Evolutionary conservation across 306 rosid genomes (phyloP), one percentile per base, ranked within the genome.

Genomic region (Begonia loranthoides): DNA sequence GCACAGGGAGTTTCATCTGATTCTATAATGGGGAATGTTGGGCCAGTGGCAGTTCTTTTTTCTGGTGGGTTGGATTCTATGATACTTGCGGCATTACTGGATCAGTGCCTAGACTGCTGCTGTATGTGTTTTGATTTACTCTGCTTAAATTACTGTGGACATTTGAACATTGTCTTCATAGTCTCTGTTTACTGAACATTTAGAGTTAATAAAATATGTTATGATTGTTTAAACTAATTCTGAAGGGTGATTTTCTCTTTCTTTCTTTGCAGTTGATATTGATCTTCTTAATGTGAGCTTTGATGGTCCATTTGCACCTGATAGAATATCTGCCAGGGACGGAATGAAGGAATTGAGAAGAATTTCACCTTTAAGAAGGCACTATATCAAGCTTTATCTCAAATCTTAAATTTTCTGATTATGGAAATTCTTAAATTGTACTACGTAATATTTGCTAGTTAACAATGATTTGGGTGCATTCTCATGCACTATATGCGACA

Each of bases 41-140:
- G 68, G 56, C 94, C 94, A 6, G 83, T 90, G 60, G 95, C 97
- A 46, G 57, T 90, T 64, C 92, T 90, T 62, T 90, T 90, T 69
- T 85, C 97, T 50, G 94, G 97, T 60, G 97, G 97, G 52, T 75
- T 90, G 71, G 97, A 90, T 73, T 90, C 97, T 41, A 82, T 85
- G 97, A 82, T 85, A 61, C 93, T 90, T 76, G 90, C 97, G 17
- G 92, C 95, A 62, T 66, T 90, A 66, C 63, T 82, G 73, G 79
- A 90, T 69, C 76, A 78, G 64, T 85, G 95, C 72, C 65, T 90
- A 10, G 83, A 82, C 65, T 63, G 70, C 15, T 62, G 64, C 58
- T 90, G 95, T 90, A 75, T 82, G 95, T 79, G 51, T 69, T 66
- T 28, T 28, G 36, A 28, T 28, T 28, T 7, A 28, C 36, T 28